These are phyloP conservation scores for Plantago rigida DNA, from an alignment of 305 asterid species.

Conservation along the genomic window DNA sequence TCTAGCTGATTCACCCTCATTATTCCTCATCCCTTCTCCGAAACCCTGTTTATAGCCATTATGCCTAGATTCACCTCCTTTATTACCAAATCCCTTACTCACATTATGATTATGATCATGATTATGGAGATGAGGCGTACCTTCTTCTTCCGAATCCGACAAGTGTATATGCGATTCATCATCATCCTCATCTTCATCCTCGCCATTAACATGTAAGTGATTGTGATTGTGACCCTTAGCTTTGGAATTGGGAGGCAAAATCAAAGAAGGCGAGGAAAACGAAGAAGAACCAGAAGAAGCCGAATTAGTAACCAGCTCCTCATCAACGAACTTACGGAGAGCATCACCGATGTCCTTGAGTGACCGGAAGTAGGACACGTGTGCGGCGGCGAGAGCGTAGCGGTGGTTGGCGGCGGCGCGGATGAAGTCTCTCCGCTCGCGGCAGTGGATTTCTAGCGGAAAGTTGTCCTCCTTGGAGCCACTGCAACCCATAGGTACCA, in stretches of 20 bases:
- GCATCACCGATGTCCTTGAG: conserved; percentile 80
- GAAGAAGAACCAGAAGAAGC: conserved; percentile 42
- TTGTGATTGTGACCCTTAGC: conserved; percentile 24
- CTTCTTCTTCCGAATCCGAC: conserved; percentile 45
- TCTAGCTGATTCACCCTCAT: conserved; percentile 5
- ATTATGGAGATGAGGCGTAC: conserved; percentile 28
- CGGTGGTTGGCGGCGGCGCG: conserved; percentile 81
- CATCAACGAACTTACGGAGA: conserved; percentile 71
- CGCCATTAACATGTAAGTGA: conserved; percentile 26
- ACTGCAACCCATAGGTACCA: conserved; percentile 51
- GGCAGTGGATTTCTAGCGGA: conserved; percentile 72
- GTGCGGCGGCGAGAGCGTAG: conserved; percentile 80
- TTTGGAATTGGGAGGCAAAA: conserved; percentile 46
- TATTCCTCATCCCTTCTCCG: neutral
- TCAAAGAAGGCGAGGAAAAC: conserved; percentile 60
- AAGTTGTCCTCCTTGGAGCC: conserved; percentile 68
- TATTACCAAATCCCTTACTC: conserved; percentile 25
- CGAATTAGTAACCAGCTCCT: conserved; percentile 51
- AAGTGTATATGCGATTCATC: conserved; percentile 48
- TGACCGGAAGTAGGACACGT: conserved; percentile 66
- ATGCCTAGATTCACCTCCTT: conserved; percentile 1
- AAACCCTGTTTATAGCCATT: neutral
- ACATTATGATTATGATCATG: conserved; percentile 23
- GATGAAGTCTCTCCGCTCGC: conserved; percentile 62
- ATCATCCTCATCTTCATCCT: conserved; percentile 38